Base-by-base conservation (phyloP, 2,329 filamentous ascomycete genomes). In the Talaromyces sp. region DNA sequence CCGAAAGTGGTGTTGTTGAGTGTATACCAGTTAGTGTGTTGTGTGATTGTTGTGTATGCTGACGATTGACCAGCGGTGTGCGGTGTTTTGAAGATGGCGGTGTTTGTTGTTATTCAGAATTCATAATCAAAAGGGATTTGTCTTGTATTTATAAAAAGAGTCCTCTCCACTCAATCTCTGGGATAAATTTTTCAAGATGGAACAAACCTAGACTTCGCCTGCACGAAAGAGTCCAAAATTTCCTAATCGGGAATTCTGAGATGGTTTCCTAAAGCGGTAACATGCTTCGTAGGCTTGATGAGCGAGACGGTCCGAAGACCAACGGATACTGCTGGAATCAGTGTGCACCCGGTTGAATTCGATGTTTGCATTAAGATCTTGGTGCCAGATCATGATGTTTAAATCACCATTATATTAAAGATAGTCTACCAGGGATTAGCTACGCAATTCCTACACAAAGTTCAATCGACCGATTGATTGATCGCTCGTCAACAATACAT, bases 241-340 rank as follows among this genome's bases (percentile, higher is more conserved):
- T 61, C 43, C 63, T 49, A 43, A 52, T 52, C 25, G 13, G 63
- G 56, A 43, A 61, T 37, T 60, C 52, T 33, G 61, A 60, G 61
- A 39, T 49, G 56, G 5, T 47, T 62, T 35, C 65, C 58, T n/a
- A 52, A 67, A 65, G 33, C 6, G 62, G 65, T 31, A 65, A 67
- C 39, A 67, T 67, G 65, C 65, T 65, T 61, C 65, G 65, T 57
- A 58, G 64, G 31, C 25, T 27, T 52, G 25, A 33, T 27, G 25
- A 31, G 47, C 47, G 25, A 33, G 15, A 50, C 31, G 31, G 31
- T 37, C 50, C 50, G 50, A 56, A 56, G 50, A 22, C 50, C 17
- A 31, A 56, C 17, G 9, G 25, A 50, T 25, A 15, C 27, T 49
- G n/a, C 10, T 45, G 9, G 41, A 25, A 11, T 25, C 6, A 49